Evolutionary conservation across 768 basidiomycete species (phyloP).

Genomic region (Coprinopsis cinerea): DNA sequence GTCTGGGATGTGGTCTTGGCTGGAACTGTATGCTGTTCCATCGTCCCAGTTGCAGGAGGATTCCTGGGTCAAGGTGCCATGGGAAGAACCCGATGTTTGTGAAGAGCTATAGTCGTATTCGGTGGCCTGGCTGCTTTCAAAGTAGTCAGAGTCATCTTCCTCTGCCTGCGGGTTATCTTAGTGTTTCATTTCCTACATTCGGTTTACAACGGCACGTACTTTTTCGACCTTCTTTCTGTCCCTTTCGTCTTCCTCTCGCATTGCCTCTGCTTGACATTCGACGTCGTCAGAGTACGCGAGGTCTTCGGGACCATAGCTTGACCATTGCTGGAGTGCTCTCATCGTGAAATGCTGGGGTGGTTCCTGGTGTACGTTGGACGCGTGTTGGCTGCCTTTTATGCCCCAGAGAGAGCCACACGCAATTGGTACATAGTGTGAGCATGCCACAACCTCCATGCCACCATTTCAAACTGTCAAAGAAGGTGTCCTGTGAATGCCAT

Average conservation of each 20-base stretch:
- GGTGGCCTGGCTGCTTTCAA: background rate
- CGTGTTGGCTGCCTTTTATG: too few relatives aligned
- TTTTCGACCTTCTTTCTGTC: slow-evolving; percentile 1
- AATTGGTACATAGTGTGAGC: too few relatives aligned
- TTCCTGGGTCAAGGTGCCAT: background rate
- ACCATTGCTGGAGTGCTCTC: background rate
- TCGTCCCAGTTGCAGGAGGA: too few relatives aligned
- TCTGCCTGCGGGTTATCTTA: too few relatives aligned
- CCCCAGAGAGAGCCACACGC: too few relatives aligned
- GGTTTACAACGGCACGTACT: background rate
- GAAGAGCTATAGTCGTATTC: background rate
- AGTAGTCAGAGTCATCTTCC: background rate
- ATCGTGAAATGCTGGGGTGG: too few relatives aligned
- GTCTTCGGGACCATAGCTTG: background rate
- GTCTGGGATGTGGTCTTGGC: too few relatives aligned
- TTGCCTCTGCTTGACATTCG: slow-evolving; percentile 3
- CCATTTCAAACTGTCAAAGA: too few relatives aligned
- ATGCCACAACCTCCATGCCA: too few relatives aligned
- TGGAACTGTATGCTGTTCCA: too few relatives aligned
- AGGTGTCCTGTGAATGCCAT: too few relatives aligned
- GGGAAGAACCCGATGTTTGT: background rate
- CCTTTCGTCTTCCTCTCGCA: slow-evolving; percentile 8
- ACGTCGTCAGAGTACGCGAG: slow-evolving; percentile 12
- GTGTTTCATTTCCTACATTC: background rate
- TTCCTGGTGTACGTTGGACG: too few relatives aligned